Evolutionary conservation across 352 stramenopile genomes (phyloP).

Genomic region (Peronospora belbahrii): DNA sequence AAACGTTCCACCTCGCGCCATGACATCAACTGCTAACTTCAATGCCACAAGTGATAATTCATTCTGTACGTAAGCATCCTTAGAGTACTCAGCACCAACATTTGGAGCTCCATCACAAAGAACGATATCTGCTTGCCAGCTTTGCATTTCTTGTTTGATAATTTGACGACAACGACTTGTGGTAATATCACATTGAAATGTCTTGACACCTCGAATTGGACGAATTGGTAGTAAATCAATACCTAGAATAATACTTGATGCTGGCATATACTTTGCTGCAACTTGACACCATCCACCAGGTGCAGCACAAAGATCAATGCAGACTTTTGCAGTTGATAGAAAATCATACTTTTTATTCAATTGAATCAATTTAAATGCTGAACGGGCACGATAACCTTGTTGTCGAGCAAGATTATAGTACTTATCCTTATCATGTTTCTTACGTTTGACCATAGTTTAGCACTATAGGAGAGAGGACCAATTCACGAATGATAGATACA

Average conservation of each 20-base stretch:
- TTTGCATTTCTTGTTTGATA: slow-evolving; percentile 90
- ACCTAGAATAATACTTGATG: slow-evolving; percentile 94
- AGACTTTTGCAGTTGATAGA: slow-evolving; percentile 92
- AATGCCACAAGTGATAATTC: slow-evolving; percentile 95
- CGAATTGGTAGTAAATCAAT: slow-evolving; percentile 99
- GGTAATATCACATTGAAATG: slow-evolving; percentile 95
- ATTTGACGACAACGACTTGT: slow-evolving; percentile 84
- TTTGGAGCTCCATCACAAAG: slow-evolving; percentile 99
- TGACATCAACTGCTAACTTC: slow-evolving; percentile 95
- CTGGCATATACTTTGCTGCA: slow-evolving; percentile 84
- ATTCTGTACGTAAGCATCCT: slow-evolving; percentile 99
- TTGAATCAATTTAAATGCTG: slow-evolving; percentile 99
- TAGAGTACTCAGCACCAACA: slow-evolving; percentile 95
- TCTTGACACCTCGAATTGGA: slow-evolving; percentile 94
- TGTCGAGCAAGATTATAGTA: slow-evolving; percentile 99
- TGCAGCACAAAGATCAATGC: slow-evolving; percentile 98
- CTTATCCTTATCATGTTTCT: slow-evolving; percentile 99
- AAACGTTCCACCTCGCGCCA: slow-evolving; percentile 90
- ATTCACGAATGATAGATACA: slow-evolving; percentile 21
- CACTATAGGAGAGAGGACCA: too few relatives aligned
- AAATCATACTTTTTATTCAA: slow-evolving; percentile 99
- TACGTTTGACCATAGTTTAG: slow-evolving; percentile 93
- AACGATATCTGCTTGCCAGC: slow-evolving; percentile 94
- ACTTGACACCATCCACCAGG: slow-evolving; percentile 98
- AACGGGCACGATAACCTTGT: slow-evolving; percentile 97